phyloP scores from a whole-genome alignment of 176 grass and related monocot genomes.

The Guadua angustifolia region DNA sequence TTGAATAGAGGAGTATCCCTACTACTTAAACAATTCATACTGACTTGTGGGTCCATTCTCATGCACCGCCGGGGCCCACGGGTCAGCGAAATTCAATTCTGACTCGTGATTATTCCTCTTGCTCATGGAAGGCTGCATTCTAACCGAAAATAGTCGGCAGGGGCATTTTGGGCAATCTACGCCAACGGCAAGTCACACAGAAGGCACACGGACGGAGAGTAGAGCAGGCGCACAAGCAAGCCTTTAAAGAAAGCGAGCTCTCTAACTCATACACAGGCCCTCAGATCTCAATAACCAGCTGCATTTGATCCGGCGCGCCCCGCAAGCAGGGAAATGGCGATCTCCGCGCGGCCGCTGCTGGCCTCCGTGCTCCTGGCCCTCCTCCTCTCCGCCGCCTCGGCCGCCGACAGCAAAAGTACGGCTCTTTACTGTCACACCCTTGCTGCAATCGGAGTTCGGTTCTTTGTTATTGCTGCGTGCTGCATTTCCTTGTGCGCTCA shows the following conservation, averaged over 20 bases:
- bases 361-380: conserved; percentile 52
- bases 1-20: too few relatives aligned
- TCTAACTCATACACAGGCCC: background rate
- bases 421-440: background rate
- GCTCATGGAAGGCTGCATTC: conserved; percentile 25
- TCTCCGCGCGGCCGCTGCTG: conserved; percentile 55
- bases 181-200: background rate
- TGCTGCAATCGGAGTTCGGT: background rate
- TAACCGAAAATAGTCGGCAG: conserved; percentile 58
- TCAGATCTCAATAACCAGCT: conserved; percentile 45
- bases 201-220: background rate
- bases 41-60: background rate
- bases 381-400: conserved; percentile 60
- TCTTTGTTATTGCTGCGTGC: conserved; percentile 9
- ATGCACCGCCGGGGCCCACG: background rate
- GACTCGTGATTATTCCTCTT: background rate
- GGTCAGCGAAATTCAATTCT: background rate
- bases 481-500: background rate
- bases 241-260: conserved; percentile 57
- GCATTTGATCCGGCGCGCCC: background rate
- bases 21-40: background rate
- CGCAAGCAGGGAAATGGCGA: conserved; percentile 53
- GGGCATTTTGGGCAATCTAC: conserved; percentile 44
- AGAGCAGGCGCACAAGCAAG: background rate
- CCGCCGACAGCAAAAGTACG: conserved; percentile 80